Evolutionary conservation across 495 filamentous ascomycete species (phyloP).

Genomic region (Penicillium atrosanguineum): DNA sequence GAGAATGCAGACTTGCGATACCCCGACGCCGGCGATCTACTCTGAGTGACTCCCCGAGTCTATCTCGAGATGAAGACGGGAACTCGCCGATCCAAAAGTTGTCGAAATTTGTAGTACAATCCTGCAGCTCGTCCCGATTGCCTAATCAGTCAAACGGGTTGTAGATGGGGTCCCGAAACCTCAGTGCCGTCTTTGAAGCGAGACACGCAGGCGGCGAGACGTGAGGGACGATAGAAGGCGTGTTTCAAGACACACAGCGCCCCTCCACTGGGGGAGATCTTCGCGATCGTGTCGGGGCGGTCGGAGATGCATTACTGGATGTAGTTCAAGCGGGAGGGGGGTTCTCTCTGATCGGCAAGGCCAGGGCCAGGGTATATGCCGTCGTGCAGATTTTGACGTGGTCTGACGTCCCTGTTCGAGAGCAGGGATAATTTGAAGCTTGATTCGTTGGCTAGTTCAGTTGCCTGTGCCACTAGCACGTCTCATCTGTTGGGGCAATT

Average conservation of each 20-base stretch:
- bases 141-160: background rate
- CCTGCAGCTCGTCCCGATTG: conserved; percentile 2
- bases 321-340: background rate
- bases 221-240: background rate
- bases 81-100: no score
- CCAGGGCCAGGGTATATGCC: background rate
- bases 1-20: conserved; percentile 83
- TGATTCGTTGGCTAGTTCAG: background rate
- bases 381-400: background rate
- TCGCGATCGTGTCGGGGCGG: background rate
- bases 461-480: background rate
- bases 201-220: conserved; percentile 13
- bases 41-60: conserved; percentile 13
- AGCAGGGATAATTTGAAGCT: background rate
- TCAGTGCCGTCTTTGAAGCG: conserved; percentile 3
- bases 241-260: conserved; percentile 13
- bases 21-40: conserved; percentile 63
- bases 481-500: background rate
- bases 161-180: background rate
- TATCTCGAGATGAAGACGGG: background rate
- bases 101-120: background rate
- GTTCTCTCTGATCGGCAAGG: background rate
- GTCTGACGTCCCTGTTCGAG: background rate
- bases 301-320: conserved; percentile 8
- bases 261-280: background rate